Conservation (phyloP, 225 moss, liverwort and hornwort species). For the Straminergon stramineum region DNA sequence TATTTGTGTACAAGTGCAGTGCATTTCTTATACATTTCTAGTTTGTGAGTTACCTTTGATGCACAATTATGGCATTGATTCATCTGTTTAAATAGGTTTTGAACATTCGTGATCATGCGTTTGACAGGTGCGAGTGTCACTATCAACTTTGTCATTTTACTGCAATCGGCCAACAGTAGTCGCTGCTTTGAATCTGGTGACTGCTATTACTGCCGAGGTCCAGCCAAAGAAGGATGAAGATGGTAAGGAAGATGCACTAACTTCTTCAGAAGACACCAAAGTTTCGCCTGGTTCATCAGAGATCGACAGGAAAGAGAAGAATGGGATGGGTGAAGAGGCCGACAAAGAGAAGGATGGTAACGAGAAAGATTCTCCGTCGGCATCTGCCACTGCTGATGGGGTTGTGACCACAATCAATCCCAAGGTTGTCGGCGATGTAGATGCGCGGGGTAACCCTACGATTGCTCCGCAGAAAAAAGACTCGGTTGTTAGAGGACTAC, state of each 20-base stretch:
- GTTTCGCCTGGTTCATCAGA: neutral
- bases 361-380: constrained; percentile 37
- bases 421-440: constrained; percentile 47
- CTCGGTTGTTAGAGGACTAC: constrained; percentile 71
- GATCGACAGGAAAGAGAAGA: neutral
- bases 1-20: neutral
- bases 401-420: constrained; percentile 68
- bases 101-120: neutral
- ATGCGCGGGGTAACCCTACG: constrained; percentile 36
- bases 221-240: constrained; percentile 28
- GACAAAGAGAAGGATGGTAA: constrained; percentile 5
- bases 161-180: constrained; percentile 79
- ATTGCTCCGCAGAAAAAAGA: constrained; percentile 42
- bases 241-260: constrained; percentile 1
- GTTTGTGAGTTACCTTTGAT: neutral
- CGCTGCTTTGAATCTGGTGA: constrained; percentile 66
- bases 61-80: neutral
- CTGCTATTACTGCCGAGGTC: constrained; percentile 74
- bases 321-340: neutral
- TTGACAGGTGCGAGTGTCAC: constrained; percentile 63
- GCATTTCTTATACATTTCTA: neutral
- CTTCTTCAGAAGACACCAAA: neutral
- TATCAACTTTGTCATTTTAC: constrained; percentile 83
- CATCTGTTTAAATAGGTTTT: neutral
- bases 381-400: constrained; percentile 44